A percentile compares a stretch with the other conserved stretches of the same genome.
Evolutionary conservation across 192 early-diverging fungal genomes (phyloP).

Genomic region (Mortierella alpina): DNA sequence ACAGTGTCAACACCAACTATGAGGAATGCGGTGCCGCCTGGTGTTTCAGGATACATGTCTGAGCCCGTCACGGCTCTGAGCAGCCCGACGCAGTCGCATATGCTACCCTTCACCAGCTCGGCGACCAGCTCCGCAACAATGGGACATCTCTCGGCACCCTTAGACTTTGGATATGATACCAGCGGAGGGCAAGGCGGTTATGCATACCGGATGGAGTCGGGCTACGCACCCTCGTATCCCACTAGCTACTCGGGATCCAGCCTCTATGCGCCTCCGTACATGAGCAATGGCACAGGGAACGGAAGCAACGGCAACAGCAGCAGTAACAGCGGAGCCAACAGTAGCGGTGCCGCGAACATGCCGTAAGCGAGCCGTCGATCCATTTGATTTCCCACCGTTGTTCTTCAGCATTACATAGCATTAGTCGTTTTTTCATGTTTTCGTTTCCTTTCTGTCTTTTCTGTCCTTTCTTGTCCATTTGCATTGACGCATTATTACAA

Average conservation of each 20-base stretch:
- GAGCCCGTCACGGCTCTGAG: slow-evolving; percentile 40
- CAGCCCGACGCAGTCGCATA: slow-evolving; percentile 46
- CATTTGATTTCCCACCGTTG: no score
- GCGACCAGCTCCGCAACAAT: slow-evolving; percentile 10
- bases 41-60: slow-evolving; percentile 36
- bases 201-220: slow-evolving; percentile 40
- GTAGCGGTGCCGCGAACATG: not conserved
- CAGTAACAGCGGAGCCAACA: not conserved
- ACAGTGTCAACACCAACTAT: slow-evolving; percentile 30
- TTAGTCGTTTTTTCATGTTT: no score
- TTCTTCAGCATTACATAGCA: no score
- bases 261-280: slow-evolving; percentile 14
- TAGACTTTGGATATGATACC: slow-evolving; percentile 46
- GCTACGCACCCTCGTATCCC: slow-evolving; percentile 27
- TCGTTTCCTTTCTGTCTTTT: no score
- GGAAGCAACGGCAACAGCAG: slow-evolving; percentile 3
- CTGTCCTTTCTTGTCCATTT: no score
- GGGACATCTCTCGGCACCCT: slow-evolving; percentile 18
- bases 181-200: slow-evolving; percentile 25
- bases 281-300: slow-evolving; percentile 11
- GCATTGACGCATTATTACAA: no score
- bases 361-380: no score
- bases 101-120: slow-evolving; percentile 36
- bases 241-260: slow-evolving; percentile 28
- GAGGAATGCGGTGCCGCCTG: slow-evolving; percentile 34